Base-by-base conservation (phyloP, 2,329 filamentous ascomycete genomes). In the Diaporthe velutina region DNA sequence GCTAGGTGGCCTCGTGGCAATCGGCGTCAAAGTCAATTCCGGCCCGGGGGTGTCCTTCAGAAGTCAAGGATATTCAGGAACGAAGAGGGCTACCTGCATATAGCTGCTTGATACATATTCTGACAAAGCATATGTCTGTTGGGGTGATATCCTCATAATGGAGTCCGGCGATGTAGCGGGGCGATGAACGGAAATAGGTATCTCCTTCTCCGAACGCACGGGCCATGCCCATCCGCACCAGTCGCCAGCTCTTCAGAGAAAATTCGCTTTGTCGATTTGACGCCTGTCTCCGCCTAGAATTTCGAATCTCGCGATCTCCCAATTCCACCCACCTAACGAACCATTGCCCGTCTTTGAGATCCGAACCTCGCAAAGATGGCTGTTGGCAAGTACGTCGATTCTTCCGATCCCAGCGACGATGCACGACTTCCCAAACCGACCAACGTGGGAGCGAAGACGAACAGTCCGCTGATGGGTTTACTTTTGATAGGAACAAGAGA, bases 401-500 rank as follows among this genome's bases (percentile, higher is more conserved):
- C 64, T 60, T 64, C 54, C 73, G 76, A 38, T 73, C 72, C 52
- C 71, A 73, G 57, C 68, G 57, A 70, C 79, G 80, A 77, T 35
- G 57, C 61, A 54, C 45, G 61, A 40, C 28, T 28, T 61, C 30
- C 38, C 30, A 38, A 40, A 17, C 10, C 74, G 50, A 76, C n/a
- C 4, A 15, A 17, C 35, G 33, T 38, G 57, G 40, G 38, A 25
- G 25, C 67, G 58, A 74, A 64, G 35, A 22, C 55, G 54, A 52
- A 67, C 48, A 73, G 33, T 64, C 42, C 61, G 67, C 79, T 80
- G 73, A 80, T 81, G 52, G 77, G 73, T 78, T 60, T 79, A 76
- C 72, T 73, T 73, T 64, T 74, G 42, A 52, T 82, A 95, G 93
- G 95, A 99, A 99, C 93, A 99, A 99, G 95, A 95, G 97, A 92